These are phyloP conservation scores for Spergularia marina DNA, from an alignment of 148 eudicot species.

Conservation along the genomic window DNA sequence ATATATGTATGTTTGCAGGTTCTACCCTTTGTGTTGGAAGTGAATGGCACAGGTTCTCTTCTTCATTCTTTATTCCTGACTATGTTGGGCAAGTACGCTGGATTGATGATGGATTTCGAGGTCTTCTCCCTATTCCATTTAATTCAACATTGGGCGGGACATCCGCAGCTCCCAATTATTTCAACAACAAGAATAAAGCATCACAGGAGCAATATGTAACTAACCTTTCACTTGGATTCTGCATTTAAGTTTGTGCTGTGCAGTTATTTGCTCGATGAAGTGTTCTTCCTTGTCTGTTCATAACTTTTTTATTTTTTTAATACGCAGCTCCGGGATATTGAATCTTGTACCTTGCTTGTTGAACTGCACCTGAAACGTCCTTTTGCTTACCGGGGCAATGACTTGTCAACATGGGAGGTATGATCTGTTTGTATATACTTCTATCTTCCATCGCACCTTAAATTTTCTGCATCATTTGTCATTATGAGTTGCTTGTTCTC, in stretches of 20 bases:
- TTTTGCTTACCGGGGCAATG: constrained; percentile 68
- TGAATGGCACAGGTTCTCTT: constrained; percentile 97
- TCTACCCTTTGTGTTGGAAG: constrained; percentile 92
- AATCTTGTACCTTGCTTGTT: constrained; percentile 78
- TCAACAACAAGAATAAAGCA: constrained; percentile 93
- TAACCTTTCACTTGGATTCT: constrained; percentile 5
- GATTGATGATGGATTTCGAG: constrained; percentile 95
- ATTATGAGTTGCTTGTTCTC: constrained; percentile 11
- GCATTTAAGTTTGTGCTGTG: neutral
- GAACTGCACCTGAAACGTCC: constrained; percentile 94
- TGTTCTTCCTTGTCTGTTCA: neutral
- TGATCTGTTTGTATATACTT: neutral
- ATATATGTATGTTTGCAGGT: constrained; percentile 40
- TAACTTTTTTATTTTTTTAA: neutral
- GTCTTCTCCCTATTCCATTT: constrained; percentile 92
- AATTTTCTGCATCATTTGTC: neutral
- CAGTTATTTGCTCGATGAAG: neutral
- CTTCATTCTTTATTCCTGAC: constrained; percentile 95
- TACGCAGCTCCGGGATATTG: constrained; percentile 72
- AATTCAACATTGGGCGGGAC: constrained; percentile 93
- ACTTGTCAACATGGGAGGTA: constrained; percentile 97
- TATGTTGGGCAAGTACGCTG: constrained; percentile 76
- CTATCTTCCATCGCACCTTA: neutral
- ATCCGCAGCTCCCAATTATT: constrained; percentile 84
- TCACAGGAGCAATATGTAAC: constrained; percentile 82